These are phyloP conservation scores for Thymus quinquecostatus DNA, from an alignment of 257 asterid species.

Conservation along the genomic window DNA sequence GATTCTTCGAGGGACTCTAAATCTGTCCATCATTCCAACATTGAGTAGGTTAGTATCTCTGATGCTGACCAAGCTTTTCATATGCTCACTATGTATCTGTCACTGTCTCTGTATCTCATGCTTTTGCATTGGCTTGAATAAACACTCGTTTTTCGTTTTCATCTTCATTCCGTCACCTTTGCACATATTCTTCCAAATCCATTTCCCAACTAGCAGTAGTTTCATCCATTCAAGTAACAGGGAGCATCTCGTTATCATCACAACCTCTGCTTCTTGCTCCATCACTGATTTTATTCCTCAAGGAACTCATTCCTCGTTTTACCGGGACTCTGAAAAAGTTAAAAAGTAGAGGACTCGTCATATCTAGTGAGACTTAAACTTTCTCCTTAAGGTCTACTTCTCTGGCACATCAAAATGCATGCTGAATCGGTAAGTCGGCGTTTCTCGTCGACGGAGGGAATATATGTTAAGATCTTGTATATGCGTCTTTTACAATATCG, in stretches of 20 bases:
- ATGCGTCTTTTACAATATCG: too few species aligned
- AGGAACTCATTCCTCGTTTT: conserved; percentile 2
- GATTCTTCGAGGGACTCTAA: conserved; percentile 75
- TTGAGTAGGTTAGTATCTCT: conserved; percentile 24
- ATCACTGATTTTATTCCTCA: conserved; percentile 17
- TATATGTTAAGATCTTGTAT: too few species aligned
- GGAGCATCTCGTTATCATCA: conserved; percentile 10
- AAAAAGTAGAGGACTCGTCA: background rate
- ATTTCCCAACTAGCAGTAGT: background rate
- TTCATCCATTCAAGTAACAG: background rate
- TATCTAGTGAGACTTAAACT: too few species aligned
- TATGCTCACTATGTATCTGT: background rate
- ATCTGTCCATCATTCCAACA: background rate
- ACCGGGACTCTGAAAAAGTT: conserved; percentile 20
- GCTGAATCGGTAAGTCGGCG: too few species aligned
- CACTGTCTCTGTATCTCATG: background rate
- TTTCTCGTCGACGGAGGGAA: too few species aligned
- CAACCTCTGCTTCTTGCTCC: background rate
- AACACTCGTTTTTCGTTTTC: background rate
- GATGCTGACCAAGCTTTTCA: conserved; percentile 9
- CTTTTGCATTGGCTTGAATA: conserved; percentile 8
- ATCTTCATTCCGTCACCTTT: background rate
- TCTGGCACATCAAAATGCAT: too few species aligned
- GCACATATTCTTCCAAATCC: conserved; percentile 20
- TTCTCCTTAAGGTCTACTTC: too few species aligned